phyloP scores from a whole-genome alignment of 2,329 filamentous ascomycete species.

The Coniochaeta pulveracea region DNA sequence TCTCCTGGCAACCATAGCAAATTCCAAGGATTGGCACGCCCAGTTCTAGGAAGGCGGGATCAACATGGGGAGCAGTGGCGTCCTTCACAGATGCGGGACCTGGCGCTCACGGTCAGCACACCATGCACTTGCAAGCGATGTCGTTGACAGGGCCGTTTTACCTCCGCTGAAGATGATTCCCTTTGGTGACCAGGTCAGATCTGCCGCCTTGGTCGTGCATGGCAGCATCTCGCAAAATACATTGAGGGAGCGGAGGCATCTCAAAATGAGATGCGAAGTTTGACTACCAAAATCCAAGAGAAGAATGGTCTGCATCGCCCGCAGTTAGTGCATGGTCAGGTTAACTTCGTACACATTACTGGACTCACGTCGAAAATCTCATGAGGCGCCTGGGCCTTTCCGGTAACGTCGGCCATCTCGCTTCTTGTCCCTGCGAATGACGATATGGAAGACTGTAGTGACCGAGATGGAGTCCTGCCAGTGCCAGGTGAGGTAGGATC shows the following conservation, averaged over 20 bases:
- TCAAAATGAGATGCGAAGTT: slow-evolving; percentile 7
- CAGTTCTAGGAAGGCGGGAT: slow-evolving; percentile 70
- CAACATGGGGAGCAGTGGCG: slow-evolving; percentile 58
- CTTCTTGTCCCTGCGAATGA: too few species aligned
- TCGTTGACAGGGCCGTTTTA: too few species aligned
- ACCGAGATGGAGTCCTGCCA: too few species aligned
- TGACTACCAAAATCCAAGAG: slow-evolving; percentile 8
- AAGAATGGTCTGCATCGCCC: slow-evolving; percentile 9
- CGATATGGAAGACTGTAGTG: too few species aligned
- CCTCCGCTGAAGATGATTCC: slow-evolving; percentile 72
- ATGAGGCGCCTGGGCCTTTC: slow-evolving; percentile 9
- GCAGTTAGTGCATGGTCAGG: background rate
- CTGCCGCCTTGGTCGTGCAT: slow-evolving; percentile 70
- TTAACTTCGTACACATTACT: background rate
- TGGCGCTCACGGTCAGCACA: too few species aligned
- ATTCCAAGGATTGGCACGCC: slow-evolving; percentile 44
- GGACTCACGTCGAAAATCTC: slow-evolving; percentile 8
- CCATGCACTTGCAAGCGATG: too few species aligned
- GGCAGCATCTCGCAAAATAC: slow-evolving; percentile 76
- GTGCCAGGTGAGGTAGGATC: too few species aligned
- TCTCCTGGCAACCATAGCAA: slow-evolving; percentile 52
- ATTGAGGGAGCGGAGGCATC: slow-evolving; percentile 10
- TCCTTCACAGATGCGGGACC: slow-evolving; percentile 64
- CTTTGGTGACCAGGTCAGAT: slow-evolving; percentile 68
- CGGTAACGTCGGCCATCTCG: too few species aligned